Conservation (phyloP, 1,284 basidiomycete species). For the Schizophyllum amplum region DNA sequence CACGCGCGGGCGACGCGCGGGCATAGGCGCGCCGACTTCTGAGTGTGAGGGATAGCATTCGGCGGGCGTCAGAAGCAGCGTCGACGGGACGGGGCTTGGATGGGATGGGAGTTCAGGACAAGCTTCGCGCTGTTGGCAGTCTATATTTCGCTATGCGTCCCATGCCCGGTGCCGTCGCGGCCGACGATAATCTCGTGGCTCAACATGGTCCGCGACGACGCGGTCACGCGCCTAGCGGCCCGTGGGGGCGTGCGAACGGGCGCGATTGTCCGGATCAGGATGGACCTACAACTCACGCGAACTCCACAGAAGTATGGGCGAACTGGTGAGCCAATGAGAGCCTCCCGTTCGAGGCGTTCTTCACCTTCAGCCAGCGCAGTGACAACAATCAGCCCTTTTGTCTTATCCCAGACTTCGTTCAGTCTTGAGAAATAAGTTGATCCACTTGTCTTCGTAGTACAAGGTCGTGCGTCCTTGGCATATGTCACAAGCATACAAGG, state of each 20-base stretch:
- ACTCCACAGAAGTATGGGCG: too few relatives aligned
- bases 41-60: not conserved
- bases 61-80: not conserved
- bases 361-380: too few relatives aligned
- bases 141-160: not conserved
- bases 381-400: too few relatives aligned
- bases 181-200: not conserved
- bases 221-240: not conserved
- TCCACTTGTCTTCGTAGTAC: too few relatives aligned
- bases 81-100: too few relatives aligned
- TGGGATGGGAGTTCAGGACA: not conserved
- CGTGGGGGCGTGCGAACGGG: too few relatives aligned
- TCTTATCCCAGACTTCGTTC: too few relatives aligned
- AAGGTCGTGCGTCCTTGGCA: too few relatives aligned
- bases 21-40: not conserved
- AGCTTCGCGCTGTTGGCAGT: not conserved
- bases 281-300: not conserved
- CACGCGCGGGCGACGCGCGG: not conserved
- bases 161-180: not conserved
- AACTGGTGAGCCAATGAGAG: too few relatives aligned
- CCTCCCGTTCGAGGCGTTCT: too few relatives aligned
- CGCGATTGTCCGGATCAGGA: not conserved
- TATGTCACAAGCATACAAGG: constrained; percentile 40
- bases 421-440: too few relatives aligned
- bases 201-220: not conserved